Conservation (phyloP, 306 rosid species). For the Vigna unguiculata region DNA sequence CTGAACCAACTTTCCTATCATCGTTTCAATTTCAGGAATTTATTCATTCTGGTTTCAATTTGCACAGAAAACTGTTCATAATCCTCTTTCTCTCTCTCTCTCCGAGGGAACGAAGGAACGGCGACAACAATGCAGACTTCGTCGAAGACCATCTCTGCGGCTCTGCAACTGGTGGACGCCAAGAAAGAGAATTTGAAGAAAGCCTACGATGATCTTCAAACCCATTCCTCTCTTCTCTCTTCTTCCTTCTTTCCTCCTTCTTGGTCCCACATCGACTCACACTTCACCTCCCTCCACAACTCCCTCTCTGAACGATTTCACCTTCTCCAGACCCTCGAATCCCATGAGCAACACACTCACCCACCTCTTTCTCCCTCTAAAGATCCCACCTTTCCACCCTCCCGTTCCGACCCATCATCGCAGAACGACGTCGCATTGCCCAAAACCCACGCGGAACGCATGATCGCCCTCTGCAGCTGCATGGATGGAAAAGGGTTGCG, state of each 20-base stretch:
- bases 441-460: conserved; percentile 40
- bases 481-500: conserved; percentile 72
- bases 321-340: conserved; percentile 54
- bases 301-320: conserved; percentile 62
- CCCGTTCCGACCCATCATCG: background rate
- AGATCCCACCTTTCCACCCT: background rate
- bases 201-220: conserved; percentile 74
- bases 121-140: conserved; percentile 43
- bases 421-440: background rate
- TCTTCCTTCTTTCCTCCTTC: conserved; percentile 56
- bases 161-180: conserved; percentile 59
- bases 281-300: conserved; percentile 65
- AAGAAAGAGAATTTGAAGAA: conserved; percentile 69
- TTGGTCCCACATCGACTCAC: conserved; percentile 73
- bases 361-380: background rate
- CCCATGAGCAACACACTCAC: background rate
- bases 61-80: background rate
- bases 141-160: conserved; percentile 55
- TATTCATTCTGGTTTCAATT: background rate
- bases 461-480: conserved; percentile 57
- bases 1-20: too few relatives aligned
- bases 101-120: background rate
- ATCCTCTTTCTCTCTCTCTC: too few relatives aligned
- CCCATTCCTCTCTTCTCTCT: conserved; percentile 59
- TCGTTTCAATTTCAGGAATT: too few relatives aligned